Base-by-base conservation (phyloP, 305 asterid genomes). In the Solanum hybrid region DNA sequence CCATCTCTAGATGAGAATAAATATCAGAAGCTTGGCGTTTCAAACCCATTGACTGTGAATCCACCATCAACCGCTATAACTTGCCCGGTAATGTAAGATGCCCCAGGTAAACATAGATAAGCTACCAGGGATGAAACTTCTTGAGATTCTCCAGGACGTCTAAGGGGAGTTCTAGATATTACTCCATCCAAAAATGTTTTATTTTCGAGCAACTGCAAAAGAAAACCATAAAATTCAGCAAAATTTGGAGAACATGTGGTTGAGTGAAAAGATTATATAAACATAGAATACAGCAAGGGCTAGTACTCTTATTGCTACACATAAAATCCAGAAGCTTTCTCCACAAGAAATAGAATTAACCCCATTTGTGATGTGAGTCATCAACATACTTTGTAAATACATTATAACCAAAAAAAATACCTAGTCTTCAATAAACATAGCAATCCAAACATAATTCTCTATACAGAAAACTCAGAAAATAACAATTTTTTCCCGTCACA, bases 71-170 rank as follows among this genome's bases (percentile, higher is more conserved):
- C 98, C 12, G 95, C 91, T 8, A 97, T 86, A 40, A 95, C 90
- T 93, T 97, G 98, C 17, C 99, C 98, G 14, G 98, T 96, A 26
- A 97, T 92, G 85, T 97, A 97, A 3, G 98, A 95, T 87, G 99
- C 98, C 66, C 95, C 95, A 19, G 98, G 99, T 60, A 97, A 98
- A 91, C 99, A 97, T 14, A 97, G 95, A 94, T 93, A 97, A 86
- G 99, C 98, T 15, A 95, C 99, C 89, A 96, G 88, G 14, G 98
- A 95, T 9, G 99, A 96, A 12, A 96, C 99, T 92, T 97, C 99
- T 88, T 92, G 86, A 1, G 98, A 92, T 92, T 97, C 98, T 88
- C 99, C 99, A 4, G 93, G 93, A 29, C 99, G 99, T 84, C 91
- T 91, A 26, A 96, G 92, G 36, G 99, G 99, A n/a, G 99, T 96